Base-by-base conservation (phyloP, 345 rosid species). In the Carallia pectinifolia region DNA sequence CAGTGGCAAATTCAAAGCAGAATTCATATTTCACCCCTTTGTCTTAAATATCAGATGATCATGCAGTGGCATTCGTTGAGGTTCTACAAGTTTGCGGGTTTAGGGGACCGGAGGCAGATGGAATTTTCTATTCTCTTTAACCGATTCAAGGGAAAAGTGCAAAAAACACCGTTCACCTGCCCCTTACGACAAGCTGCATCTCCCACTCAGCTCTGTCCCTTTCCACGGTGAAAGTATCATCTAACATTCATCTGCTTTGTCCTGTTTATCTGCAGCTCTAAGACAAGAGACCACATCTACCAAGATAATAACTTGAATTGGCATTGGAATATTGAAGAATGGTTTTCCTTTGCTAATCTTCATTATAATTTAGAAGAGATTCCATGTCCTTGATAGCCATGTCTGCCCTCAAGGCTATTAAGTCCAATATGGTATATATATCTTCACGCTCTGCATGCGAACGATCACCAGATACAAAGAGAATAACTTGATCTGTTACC, bases 381-480 rank as follows among this genome's bases (percentile, higher is more conserved):
- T 38, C 81, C 50, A 68, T 62, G 61, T 84, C 76, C 8, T 58
- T 59, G 38, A 65, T 68, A 8, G 72, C 72, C 75, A 68, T 71
- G 33, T 83, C 85, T 62, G 72, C 76, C 66, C 68, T 52, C 50
- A 66, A 71, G 62, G 68, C 77, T 40, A 91, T 63, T 71, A 89
- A 69, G 54, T 81, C 87, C 71, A 93, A 76, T 55, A 85, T 66
- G 61, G 60, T 56, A 71, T 83, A 81, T 71, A 91, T 85, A 47
- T 84, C 81, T 72, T 85, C 89, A 72, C 77, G 71, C 72, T 79
- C 82, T 37, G 80, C 77, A 83, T 91, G 92, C 37, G 76, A 64
- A 15, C 62, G 72, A 79, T 92, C 93, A 36, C 90, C 83, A 64
- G 98, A 83, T n/a, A 83, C 85, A 81, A 90, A 94, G 29, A 85